phyloP scores from a whole-genome alignment of 495 filamentous ascomycete genomes.

The Ascobolus immersus region DNA sequence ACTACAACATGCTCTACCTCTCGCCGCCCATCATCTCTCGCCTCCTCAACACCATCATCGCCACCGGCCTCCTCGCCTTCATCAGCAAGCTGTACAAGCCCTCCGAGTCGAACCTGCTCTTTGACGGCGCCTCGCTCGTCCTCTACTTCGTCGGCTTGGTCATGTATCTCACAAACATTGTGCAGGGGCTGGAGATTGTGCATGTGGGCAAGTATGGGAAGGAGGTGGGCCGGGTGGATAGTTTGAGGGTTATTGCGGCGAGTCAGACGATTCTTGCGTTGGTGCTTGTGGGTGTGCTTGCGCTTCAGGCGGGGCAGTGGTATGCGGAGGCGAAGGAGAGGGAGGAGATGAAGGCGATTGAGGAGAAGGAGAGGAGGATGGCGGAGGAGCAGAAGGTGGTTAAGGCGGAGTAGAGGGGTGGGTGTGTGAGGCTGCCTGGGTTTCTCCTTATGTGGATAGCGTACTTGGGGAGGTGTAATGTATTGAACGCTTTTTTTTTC shows the following conservation, averaged over 20 bases:
- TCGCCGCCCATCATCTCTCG: slow-evolving; percentile 76
- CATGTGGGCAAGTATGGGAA: slow-evolving; percentile 25
- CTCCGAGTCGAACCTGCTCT: slow-evolving; percentile 77
- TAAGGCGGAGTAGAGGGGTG: slow-evolving; percentile 20
- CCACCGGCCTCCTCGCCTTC: slow-evolving; percentile 68
- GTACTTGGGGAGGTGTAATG: no score
- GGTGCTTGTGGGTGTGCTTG: slow-evolving; percentile 68
- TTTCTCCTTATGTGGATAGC: slow-evolving; percentile 1
- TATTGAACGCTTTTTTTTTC: no score
- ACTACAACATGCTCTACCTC: slow-evolving; percentile 63
- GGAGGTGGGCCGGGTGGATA: slow-evolving; percentile 50
- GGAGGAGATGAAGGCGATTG: slow-evolving; percentile 44
- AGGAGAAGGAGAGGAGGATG: slow-evolving; percentile 26
- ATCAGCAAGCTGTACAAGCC: slow-evolving; percentile 66
- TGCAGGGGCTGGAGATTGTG: slow-evolving; percentile 69
- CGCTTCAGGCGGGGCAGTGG: slow-evolving; percentile 94
- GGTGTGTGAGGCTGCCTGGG: not conserved
- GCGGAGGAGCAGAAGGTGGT: slow-evolving; percentile 15
- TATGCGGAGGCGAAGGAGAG: slow-evolving; percentile 84
- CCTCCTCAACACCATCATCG: slow-evolving; percentile 78
- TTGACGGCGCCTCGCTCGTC: slow-evolving; percentile 75
- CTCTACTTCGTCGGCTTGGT: slow-evolving; percentile 78
- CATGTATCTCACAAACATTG: slow-evolving; percentile 81
- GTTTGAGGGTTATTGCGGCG: slow-evolving; percentile 67
- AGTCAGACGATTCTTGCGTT: slow-evolving; percentile 88